Conservation (phyloP, 2,329 filamentous ascomycete species). For the Aspergillus bombycis region DNA sequence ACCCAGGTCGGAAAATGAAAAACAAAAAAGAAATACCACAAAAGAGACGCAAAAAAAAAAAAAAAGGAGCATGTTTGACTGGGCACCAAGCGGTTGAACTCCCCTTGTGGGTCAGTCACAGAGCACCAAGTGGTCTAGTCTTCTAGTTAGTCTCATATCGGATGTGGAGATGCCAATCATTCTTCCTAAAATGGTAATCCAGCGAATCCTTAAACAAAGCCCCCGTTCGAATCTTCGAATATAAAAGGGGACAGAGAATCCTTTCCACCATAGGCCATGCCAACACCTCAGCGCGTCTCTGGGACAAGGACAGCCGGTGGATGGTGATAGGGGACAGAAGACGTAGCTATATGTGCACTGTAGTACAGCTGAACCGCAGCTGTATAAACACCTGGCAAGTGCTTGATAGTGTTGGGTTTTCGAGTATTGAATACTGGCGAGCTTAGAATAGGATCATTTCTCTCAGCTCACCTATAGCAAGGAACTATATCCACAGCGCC, state of each 20-base stretch:
- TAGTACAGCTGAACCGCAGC: background rate
- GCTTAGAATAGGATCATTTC: background rate
- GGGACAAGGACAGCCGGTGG: background rate
- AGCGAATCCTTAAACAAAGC: background rate
- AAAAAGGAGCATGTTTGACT: background rate
- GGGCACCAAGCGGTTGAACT: background rate
- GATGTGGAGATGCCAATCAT: conserved; percentile 13
- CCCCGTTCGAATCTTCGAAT: background rate
- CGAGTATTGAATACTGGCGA: background rate
- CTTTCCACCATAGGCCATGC: background rate
- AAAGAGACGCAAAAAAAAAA: background rate
- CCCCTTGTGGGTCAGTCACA: conserved; percentile 13
- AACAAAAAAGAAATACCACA: background rate
- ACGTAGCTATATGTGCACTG: background rate
- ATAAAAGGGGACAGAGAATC: background rate
- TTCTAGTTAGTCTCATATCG: background rate
- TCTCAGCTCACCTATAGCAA: background rate
- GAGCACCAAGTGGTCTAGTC: conserved; percentile 14
- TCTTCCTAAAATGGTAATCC: conserved; percentile 1
- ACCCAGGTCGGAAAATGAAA: background rate
- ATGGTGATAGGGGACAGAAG: background rate
- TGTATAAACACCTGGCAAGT: background rate
- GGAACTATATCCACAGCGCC: background rate
- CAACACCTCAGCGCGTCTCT: background rate
- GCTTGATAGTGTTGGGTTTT: background rate